Conservation (phyloP, 176 grass and related monocot species). For the Lolium rigidum region DNA sequence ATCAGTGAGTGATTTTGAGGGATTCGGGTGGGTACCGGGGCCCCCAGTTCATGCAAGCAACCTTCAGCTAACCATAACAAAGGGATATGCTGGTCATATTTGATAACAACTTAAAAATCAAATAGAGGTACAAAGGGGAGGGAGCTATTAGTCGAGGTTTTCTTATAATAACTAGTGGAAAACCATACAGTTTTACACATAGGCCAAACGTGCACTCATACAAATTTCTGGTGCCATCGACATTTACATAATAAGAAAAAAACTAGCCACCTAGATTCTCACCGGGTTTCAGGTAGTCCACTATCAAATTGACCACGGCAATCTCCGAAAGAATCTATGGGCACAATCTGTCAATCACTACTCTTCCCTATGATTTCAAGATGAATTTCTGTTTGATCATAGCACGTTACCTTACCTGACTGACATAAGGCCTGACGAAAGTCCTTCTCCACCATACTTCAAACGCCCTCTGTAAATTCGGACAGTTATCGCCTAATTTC, state of each 20-base stretch:
- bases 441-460: constrained; percentile 98
- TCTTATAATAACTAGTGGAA: constrained; percentile 27
- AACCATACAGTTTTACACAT: constrained; percentile 41
- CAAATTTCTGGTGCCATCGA: constrained; percentile 29
- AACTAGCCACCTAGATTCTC: constrained; percentile 22
- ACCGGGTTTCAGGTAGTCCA: constrained; percentile 9
- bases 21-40: not conserved
- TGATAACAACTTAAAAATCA: not conserved
- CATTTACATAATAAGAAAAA: constrained; percentile 34
- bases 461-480: constrained; percentile 86
- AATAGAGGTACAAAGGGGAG: constrained; percentile 1
- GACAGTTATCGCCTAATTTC: constrained; percentile 72
- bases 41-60: constrained; percentile 1
- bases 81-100: not conserved
- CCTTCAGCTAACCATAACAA: constrained; percentile 16
- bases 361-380: constrained; percentile 33
- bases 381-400: constrained; percentile 18
- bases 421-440: constrained; percentile 81
- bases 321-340: constrained; percentile 39
- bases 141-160: not conserved
- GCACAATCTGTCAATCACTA: constrained; percentile 41
- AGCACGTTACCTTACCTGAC: constrained; percentile 41
- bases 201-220: constrained; percentile 22
- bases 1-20: not conserved
- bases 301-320: constrained; percentile 32